Conservation (phyloP, 2,329 filamentous ascomycete genomes). For the Periconia macrospinosa region DNA sequence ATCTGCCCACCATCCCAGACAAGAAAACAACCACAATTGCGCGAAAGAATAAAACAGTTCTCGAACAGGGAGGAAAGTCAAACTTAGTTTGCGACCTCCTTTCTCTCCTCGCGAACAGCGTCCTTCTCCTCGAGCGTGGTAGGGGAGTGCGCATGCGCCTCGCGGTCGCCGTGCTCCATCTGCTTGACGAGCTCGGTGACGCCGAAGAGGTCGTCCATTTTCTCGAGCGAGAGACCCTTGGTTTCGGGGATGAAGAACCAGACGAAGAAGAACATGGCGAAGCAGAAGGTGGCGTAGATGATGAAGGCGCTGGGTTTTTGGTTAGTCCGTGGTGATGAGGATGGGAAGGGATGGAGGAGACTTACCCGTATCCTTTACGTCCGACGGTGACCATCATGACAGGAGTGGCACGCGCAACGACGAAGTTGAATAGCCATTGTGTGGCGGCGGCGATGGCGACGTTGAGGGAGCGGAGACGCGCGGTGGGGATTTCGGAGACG, state of each 20-base stretch:
- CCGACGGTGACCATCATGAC: slow-evolving; percentile 66
- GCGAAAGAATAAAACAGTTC: background rate
- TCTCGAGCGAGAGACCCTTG: slow-evolving; percentile 65
- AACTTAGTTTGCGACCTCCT: slow-evolving; percentile 20
- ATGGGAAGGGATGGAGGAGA: slow-evolving; percentile 8
- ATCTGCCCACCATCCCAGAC: too few relatives aligned
- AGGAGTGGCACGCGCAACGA: slow-evolving; percentile 68
- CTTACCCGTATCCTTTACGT: slow-evolving; percentile 52
- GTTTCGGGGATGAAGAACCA: slow-evolving; percentile 74
- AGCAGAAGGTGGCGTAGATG: slow-evolving; percentile 68
- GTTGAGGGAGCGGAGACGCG: slow-evolving; percentile 66
- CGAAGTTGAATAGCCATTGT: slow-evolving; percentile 76
- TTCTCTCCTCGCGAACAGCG: slow-evolving; percentile 26
- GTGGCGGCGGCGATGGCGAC: slow-evolving; percentile 69
- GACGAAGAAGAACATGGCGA: slow-evolving; percentile 66
- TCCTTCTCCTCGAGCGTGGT: slow-evolving; percentile 36
- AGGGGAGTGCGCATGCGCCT: slow-evolving; percentile 20
- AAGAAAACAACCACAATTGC: background rate
- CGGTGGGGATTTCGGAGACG: slow-evolving; percentile 70
- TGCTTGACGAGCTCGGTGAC: slow-evolving; percentile 53
- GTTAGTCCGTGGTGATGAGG: background rate
- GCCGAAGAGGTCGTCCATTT: slow-evolving; percentile 69
- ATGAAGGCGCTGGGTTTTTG: slow-evolving; percentile 62
- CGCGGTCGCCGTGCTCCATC: slow-evolving; percentile 32
- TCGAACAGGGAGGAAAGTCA: background rate